phyloP scores from a whole-genome alignment of 352 stramenopile species.

The Phytopythium ostracodes region DNA sequence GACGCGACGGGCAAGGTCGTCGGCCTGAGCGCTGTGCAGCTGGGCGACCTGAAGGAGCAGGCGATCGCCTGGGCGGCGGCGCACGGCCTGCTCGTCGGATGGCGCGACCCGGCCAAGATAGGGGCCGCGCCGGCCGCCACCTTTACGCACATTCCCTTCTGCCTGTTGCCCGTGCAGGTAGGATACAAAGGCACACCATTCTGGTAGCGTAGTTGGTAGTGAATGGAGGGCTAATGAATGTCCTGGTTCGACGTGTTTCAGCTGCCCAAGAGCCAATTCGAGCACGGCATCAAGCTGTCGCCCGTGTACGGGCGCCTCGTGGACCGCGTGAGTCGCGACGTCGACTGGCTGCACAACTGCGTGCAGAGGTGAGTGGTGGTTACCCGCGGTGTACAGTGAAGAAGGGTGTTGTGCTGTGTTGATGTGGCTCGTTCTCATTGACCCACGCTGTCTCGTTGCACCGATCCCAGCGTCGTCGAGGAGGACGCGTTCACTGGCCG shows the following conservation, averaged over 20 bases:
- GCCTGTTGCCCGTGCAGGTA: slow-evolving; percentile 58
- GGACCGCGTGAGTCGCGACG: slow-evolving; percentile 77
- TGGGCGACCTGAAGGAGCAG: slow-evolving; percentile 57
- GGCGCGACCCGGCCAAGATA: slow-evolving; percentile 26
- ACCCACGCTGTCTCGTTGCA: background rate
- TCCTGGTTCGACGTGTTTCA: slow-evolving; percentile 5
- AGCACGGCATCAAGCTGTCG: slow-evolving; percentile 60
- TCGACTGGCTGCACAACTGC: slow-evolving; percentile 71
- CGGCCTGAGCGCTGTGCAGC: slow-evolving; percentile 33
- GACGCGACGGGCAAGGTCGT: slow-evolving; percentile 32
- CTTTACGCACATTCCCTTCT: slow-evolving; percentile 80
- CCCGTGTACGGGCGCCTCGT: slow-evolving; percentile 72
- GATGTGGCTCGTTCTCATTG: background rate
- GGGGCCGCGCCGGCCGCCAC: slow-evolving; percentile 26
- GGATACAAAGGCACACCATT: background rate
- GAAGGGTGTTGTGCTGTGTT: too few species aligned
- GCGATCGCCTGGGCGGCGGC: slow-evolving; percentile 69
- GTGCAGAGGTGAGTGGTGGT: slow-evolving; percentile 30
- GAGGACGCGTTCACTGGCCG: slow-evolving; percentile 86
- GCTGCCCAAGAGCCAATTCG: slow-evolving; percentile 54
- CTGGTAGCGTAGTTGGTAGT: background rate
- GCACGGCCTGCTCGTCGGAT: slow-evolving; percentile 70
- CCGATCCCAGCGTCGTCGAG: slow-evolving; percentile 45
- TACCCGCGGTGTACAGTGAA: too few species aligned
- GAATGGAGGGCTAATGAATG: background rate